These are phyloP conservation scores for Paraphaeosphaeria sporulosa DNA, from an alignment of 2,329 filamentous ascomycete genomes.

Conservation along the genomic window DNA sequence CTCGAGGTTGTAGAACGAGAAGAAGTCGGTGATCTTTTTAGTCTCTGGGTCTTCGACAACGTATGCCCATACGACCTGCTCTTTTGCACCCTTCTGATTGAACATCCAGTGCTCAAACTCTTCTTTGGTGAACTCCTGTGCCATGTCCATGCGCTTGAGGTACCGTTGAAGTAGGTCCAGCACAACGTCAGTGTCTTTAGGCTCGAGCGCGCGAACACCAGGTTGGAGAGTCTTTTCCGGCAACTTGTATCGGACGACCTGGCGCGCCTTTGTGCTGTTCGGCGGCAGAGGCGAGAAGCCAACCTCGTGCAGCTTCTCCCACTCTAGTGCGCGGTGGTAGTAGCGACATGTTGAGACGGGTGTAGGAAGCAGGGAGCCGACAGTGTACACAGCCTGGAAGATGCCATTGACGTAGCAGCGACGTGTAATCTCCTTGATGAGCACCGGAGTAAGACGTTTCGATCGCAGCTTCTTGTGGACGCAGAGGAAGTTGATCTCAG, in stretches of 20 bases:
- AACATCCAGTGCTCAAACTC: constrained; percentile 91
- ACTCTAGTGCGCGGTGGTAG: constrained; percentile 92
- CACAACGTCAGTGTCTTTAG: constrained; percentile 79
- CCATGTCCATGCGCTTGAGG: constrained; percentile 80
- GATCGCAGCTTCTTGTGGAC: constrained; percentile 97
- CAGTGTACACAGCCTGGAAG: constrained; percentile 97
- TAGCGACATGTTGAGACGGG: constrained; percentile 94
- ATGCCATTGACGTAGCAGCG: constrained; percentile 85
- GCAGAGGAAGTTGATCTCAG: constrained; percentile 97
- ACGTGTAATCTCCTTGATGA: constrained; percentile 97
- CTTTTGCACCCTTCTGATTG: constrained; percentile 62
- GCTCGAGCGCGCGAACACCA: constrained; percentile 81
- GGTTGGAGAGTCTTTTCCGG: constrained; percentile 75
- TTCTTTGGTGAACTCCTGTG: constrained; percentile 78
- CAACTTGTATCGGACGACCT: constrained; percentile 85
- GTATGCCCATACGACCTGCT: constrained; percentile 92
- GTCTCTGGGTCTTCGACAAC: constrained; percentile 77
- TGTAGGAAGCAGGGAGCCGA: constrained; percentile 86
- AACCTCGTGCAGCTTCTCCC: constrained; percentile 94
- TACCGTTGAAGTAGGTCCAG: constrained; percentile 78
- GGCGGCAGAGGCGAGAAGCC: constrained; percentile 89
- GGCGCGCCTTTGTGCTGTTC: constrained; percentile 83
- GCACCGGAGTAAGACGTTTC: constrained; percentile 88
- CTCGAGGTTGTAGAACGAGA: constrained; percentile 95
- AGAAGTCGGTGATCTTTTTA: constrained; percentile 91